Evolutionary conservation across 2,329 filamentous ascomycete genomes (phyloP).

Genomic region (Chrysoporthe cubensis): DNA sequence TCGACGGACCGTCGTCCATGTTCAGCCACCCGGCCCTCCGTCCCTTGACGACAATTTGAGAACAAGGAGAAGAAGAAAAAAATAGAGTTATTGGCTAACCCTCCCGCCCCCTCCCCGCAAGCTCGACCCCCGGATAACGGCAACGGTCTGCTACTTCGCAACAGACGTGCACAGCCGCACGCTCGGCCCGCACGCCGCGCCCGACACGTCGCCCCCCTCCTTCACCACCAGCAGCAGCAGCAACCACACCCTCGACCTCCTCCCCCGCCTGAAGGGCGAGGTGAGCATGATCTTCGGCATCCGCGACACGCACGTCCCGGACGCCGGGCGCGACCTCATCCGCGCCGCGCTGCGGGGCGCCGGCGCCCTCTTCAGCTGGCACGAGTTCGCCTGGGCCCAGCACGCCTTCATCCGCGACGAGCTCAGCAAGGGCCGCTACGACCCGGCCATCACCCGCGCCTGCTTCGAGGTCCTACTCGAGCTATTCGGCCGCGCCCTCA

Average conservation of each 20-base stretch:
- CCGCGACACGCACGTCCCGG: conserved; percentile 86
- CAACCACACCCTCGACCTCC: conserved; percentile 30
- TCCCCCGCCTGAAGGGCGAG: conserved; percentile 52
- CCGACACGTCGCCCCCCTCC: conserved; percentile 41
- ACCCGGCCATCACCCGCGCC: conserved; percentile 81
- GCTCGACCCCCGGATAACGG: conserved; percentile 76
- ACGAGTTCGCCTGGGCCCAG: conserved; percentile 91
- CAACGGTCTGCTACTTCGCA: conserved; percentile 86
- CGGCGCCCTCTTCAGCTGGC: conserved; percentile 76
- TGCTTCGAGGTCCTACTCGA: conserved; percentile 92
- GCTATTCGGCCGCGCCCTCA: conserved; percentile 77
- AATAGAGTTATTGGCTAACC: background rate
- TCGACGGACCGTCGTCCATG: no score
- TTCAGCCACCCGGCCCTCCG: background rate
- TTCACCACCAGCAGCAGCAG: conserved; percentile 31
- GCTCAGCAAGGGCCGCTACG: conserved; percentile 90
- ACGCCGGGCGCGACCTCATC: conserved; percentile 81
- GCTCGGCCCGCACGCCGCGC: conserved; percentile 61
- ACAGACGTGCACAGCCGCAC: conserved; percentile 85
- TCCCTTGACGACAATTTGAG: background rate
- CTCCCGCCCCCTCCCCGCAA: conserved; percentile 33
- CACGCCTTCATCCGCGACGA: conserved; percentile 95
- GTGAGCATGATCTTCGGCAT: conserved; percentile 90
- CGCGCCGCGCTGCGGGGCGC: conserved; percentile 77
- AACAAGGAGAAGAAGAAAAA: background rate